A percentile compares a stretch with the other conserved stretches of the same genome.
Evolutionary conservation across 768 basidiomycete species (phyloP).

Genomic region (Amanita rimosa): DNA sequence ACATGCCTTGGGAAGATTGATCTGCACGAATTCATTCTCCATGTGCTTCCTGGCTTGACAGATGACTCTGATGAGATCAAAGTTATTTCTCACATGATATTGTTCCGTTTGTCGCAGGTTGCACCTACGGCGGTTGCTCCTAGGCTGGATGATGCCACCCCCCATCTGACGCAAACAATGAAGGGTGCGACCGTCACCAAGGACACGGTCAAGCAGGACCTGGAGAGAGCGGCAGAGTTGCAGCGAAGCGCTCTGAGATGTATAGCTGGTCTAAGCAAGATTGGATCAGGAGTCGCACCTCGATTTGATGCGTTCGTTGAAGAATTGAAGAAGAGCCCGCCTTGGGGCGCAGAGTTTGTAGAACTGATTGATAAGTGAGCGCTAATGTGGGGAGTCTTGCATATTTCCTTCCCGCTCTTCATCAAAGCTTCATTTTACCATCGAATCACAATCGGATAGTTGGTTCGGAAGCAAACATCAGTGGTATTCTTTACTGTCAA

Average conservation of each 20-base stretch:
- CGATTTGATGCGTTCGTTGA: constrained; percentile 78
- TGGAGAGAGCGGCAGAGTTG: constrained; percentile 81
- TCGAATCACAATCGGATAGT: background rate
- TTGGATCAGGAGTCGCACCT: constrained; percentile 50
- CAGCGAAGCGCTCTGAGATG: constrained; percentile 86
- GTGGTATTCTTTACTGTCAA: too few species aligned
- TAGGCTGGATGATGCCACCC: constrained; percentile 75
- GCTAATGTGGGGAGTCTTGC: background rate
- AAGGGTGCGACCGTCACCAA: constrained; percentile 83
- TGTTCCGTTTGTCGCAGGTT: constrained; percentile 82
- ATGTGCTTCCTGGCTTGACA: constrained; percentile 70
- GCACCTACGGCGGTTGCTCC: constrained; percentile 77
- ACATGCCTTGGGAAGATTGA: constrained; percentile 87
- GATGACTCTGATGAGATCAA: constrained; percentile 97
- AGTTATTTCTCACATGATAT: constrained; percentile 90
- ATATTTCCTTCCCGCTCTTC: background rate
- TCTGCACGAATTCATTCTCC: constrained; percentile 71
- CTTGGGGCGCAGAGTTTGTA: constrained; percentile 63
- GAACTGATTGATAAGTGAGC: constrained; percentile 29
- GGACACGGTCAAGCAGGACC: constrained; percentile 91
- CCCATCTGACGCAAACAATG: constrained; percentile 80
- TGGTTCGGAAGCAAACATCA: background rate
- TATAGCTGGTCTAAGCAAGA: constrained; percentile 76
- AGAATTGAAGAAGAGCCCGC: constrained; percentile 50
- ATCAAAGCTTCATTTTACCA: background rate